phyloP scores from a whole-genome alignment of 495 filamentous ascomycete species.

The Daldinia loculata region DNA sequence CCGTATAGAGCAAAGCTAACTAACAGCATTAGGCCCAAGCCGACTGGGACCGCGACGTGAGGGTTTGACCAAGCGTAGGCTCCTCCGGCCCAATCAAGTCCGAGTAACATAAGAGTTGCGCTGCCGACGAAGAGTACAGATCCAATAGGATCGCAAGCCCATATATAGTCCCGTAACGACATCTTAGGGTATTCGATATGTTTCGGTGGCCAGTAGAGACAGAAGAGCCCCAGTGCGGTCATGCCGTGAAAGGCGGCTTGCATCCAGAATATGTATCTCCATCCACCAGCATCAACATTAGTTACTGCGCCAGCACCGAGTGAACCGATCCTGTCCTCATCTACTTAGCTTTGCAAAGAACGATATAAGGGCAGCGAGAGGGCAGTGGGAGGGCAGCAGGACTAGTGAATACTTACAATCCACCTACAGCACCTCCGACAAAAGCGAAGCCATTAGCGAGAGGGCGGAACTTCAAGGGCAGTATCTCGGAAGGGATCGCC shows the following conservation, averaged over 20 bases:
- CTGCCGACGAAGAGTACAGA: slow-evolving; percentile 58
- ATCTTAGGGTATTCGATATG: slow-evolving; percentile 52
- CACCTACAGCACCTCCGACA: slow-evolving; percentile 58
- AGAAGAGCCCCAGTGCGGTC: slow-evolving; percentile 56
- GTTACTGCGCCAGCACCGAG: slow-evolving; percentile 63
- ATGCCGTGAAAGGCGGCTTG: slow-evolving; percentile 62
- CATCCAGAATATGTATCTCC: slow-evolving; percentile 68
- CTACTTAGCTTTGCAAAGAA: not conserved
- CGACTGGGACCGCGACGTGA: slow-evolving; percentile 60
- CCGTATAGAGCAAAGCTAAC: slow-evolving; percentile 58
- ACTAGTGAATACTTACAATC: slow-evolving; percentile 49
- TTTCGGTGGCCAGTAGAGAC: slow-evolving; percentile 61
- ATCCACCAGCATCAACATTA: slow-evolving; percentile 54
- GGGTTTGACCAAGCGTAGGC: slow-evolving; percentile 57
- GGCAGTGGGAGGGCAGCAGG: not conserved
- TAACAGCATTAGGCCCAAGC: slow-evolving; percentile 55
- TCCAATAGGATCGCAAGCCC: slow-evolving; percentile 64
- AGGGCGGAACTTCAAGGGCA: slow-evolving; percentile 63
- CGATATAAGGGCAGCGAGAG: not conserved
- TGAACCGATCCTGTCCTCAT: slow-evolving; percentile 49
- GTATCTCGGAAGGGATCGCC: slow-evolving; percentile 62
- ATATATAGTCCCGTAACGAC: slow-evolving; percentile 53
- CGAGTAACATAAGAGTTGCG: slow-evolving; percentile 60
- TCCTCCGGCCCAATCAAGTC: slow-evolving; percentile 62
- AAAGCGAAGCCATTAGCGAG: slow-evolving; percentile 62